Percentiles rank a stretch among this genome's conserved stretches.
Conservation (phyloP, 768 basidiomycete genomes). For the Lepiota venenata region DNA sequence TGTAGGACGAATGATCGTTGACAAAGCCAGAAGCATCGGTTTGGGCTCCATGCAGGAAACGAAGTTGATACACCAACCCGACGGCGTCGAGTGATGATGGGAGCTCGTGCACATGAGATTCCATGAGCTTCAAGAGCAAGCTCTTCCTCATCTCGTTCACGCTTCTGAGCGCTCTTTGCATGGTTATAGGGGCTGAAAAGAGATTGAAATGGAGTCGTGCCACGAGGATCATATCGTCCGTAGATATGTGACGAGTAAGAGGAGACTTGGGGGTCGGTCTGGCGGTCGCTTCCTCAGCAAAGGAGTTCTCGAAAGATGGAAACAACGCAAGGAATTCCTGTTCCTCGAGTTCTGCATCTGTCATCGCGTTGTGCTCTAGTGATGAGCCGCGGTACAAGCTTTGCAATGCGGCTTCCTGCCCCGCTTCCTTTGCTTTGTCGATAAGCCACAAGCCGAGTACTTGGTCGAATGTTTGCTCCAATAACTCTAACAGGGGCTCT, state of each 20-base stretch:
- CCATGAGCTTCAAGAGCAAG: conserved; percentile 1
- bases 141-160: background rate
- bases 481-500: conserved; percentile 22
- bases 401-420: conserved; percentile 57
- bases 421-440: conserved; percentile 67
- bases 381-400: conserved; percentile 75
- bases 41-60: conserved; percentile 2
- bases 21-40: conserved; percentile 1
- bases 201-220: conserved; percentile 47
- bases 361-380: conserved; percentile 46
- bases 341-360: conserved; percentile 78
- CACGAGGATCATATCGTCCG: conserved; percentile 34
- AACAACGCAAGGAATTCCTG: conserved; percentile 83
- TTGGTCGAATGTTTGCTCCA: conserved; percentile 64
- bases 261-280: conserved; percentile 13
- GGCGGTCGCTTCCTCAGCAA: conserved; percentile 26
- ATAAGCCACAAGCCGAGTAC: conserved; percentile 79
- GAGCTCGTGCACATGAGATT: conserved; percentile 16
- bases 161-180: background rate
- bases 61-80: conserved; percentile 6
- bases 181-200: conserved; percentile 19
- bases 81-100: conserved; percentile 42
- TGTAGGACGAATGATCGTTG: conserved; percentile 27
- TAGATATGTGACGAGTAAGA: conserved; percentile 25
- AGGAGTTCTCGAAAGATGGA: conserved; percentile 71